Base-by-base conservation (phyloP, 306 rosid species). In the Dalbergia oliveri region DNA sequence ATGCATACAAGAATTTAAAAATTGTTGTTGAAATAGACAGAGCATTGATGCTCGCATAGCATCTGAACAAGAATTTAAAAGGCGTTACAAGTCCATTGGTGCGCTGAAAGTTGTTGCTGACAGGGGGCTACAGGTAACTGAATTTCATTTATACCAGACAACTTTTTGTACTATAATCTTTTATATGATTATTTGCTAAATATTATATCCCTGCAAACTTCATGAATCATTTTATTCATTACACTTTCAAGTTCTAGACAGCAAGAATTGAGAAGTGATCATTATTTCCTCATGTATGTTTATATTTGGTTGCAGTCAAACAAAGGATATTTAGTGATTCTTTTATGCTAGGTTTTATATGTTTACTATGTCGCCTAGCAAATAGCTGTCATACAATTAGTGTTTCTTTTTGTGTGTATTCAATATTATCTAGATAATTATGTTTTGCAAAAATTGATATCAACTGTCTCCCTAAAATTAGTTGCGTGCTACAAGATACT, bases 111-210 rank as follows among this genome's bases (percentile, higher is more conserved):
- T 94, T 83, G 95, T 93, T 54, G 88, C 86, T 34, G 93, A 89
- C 72, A 86, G 99, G 87, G 97, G 94, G 72, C 87, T 94, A 72
- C 97, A 93, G 99, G 99, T 93, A 84, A 85, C 80, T 75, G 34
- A 74, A 61, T 41, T 84, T 65, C 61, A 71, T 21, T 62, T 76
- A 26, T 44, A n/a, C 23, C 54, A 47, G 75, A 34, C 37, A 54
- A 26, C 60, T 49, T 19, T 21, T 26, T 64, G 34, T 76, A n/a
- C 59, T 63, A 59, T 11, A 8, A 13, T 21, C 5, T 58, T 45
- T 10, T n/a, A 53, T 60, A 45, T 78, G 67, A 47, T 58, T 75
- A 47, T 69, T 72, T 69, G 21, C 43, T 68, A 43, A 69, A 66
- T 56, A 12, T 59, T 9, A 16, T 10, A 41, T 67, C 35, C 18